Base-by-base conservation (phyloP, 176 grass and related monocot genomes). In the Chloris gayana region DNA sequence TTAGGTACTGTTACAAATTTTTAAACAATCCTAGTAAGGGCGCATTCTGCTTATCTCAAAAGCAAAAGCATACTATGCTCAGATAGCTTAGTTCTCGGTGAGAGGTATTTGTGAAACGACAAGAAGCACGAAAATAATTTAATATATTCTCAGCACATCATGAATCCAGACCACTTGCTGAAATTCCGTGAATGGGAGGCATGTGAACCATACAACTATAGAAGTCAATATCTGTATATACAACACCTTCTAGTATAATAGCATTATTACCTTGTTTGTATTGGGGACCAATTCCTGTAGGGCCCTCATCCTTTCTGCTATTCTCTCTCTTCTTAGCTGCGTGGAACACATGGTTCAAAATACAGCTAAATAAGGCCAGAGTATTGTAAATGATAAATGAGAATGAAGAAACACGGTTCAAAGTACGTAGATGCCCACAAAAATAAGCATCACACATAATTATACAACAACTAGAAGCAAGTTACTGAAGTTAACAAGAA, bases 281-380 rank as follows among this genome's bases (percentile, higher is more conserved):
- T 95, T 98, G 76, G 95, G 95, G 75, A 98, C 95, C 89, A 98
- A 79, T 89, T 98, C 95, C 80, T 98, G 92, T 71, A 98, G 64
- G 32, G 88, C 86, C 64, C 92, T 95, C 90, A 95, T 98, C 88
- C 92, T 98, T 88, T 98, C 95, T n/a, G 92, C 88, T 87, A 98
- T 98, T 84, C 84, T 98, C 83, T 98, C 95, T 91, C 95, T 93
- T 78, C 95, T 87, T 83, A 98, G 78, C 95, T 98, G 88, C 75
- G 44, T 34, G 58, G 56, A 85, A 79, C 69, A 80, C 65, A 68
- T 57, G 66, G 39, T 75, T 82, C 67, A 83, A 71, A 82, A 65
- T 63, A 44, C 15, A 67, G 59, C 15, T 78, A 35, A 86, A 84
- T 76, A 72, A 84, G 77, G 35, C 39, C 66, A 33, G 11, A 39